Evolutionary conservation across 306 rosid genomes (phyloP).

Genomic region (Cicer bijugum): DNA sequence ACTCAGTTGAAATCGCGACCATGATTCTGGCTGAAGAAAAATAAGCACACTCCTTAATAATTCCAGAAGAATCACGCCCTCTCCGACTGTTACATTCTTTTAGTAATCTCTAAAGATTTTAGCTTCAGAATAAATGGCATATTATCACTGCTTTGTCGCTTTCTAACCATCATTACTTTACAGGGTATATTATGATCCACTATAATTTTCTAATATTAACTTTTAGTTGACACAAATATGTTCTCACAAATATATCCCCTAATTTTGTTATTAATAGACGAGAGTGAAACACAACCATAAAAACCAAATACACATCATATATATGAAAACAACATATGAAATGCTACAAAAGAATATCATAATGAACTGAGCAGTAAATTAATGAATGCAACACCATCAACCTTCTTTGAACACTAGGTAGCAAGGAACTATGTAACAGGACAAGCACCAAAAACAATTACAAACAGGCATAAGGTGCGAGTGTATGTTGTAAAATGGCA

Average conservation of each 20-base stretch:
- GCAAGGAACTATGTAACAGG: slow-evolving; percentile 17
- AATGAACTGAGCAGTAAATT: slow-evolving; percentile 8
- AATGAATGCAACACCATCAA: slow-evolving; percentile 9
- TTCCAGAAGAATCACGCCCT: slow-evolving; percentile 13
- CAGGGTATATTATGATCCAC: not conserved
- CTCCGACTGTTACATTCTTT: not conserved
- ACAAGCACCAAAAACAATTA: slow-evolving; percentile 18
- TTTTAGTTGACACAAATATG: slow-evolving; percentile 22
- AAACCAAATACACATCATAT: slow-evolving; percentile 22
- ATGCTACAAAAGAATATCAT: slow-evolving; percentile 4
- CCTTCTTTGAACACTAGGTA: slow-evolving; percentile 15
- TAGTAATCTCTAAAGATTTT: not conserved
- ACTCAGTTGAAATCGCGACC: not conserved
- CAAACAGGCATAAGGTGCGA: not conserved
- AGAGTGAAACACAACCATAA: not conserved
- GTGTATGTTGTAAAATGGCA: not conserved
- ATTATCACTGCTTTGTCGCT: too few relatives aligned
- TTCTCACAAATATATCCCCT: not conserved
- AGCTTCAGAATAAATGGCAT: not conserved
- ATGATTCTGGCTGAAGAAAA: slow-evolving; percentile 6
- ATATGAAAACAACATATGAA: slow-evolving; percentile 17
- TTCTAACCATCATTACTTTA: not conserved
- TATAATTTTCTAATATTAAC: slow-evolving; percentile 5
- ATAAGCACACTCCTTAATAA: not conserved
- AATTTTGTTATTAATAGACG: slow-evolving; percentile 1